These are phyloP conservation scores for button mushroom (Agaricus bisporus) DNA, from an alignment of 768 basidiomycete genomes.

Conservation along the genomic window DNA sequence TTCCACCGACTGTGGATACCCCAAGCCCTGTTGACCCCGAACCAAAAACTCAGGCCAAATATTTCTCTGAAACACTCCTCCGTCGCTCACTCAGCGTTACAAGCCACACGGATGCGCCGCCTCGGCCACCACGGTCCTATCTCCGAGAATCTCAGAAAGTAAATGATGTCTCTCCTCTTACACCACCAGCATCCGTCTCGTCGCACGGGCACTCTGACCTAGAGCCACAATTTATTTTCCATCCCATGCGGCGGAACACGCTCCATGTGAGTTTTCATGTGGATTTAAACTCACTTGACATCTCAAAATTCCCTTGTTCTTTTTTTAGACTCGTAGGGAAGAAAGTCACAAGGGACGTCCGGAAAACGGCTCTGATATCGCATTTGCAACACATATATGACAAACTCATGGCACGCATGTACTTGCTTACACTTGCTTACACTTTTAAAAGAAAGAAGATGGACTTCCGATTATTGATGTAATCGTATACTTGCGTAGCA, in stretches of 20 bases:
- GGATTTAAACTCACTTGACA: background rate
- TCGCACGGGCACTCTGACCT: background rate
- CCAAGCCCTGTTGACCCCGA: conserved; percentile 13
- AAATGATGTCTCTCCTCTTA: conserved; percentile 5
- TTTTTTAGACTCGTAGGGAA: conserved; percentile 1
- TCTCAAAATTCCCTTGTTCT: background rate
- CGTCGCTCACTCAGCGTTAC: conserved; percentile 5
- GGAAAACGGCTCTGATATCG: background rate
- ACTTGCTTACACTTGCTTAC: background rate
- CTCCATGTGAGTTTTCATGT: conserved; percentile 4
- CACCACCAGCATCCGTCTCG: conserved; percentile 10
- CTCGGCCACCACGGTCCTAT: conserved; percentile 17
- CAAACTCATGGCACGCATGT: background rate
- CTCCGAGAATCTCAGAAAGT: conserved; percentile 14
- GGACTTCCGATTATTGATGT: conserved; percentile 2
- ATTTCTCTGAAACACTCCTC: conserved; percentile 3
- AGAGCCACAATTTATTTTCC: background rate
- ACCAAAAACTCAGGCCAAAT: background rate
- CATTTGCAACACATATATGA: conserved; percentile 1
- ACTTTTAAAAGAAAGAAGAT: background rate
- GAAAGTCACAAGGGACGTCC: background rate
- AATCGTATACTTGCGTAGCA: conserved; percentile 1
- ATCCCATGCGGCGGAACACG: conserved; percentile 4
- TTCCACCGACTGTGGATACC: conserved; percentile 29
- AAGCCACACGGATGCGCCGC: conserved; percentile 8